Evolutionary conservation across 2,329 filamentous ascomycete genomes (phyloP).

Genomic region (Phyllosticta ampelicida): DNA sequence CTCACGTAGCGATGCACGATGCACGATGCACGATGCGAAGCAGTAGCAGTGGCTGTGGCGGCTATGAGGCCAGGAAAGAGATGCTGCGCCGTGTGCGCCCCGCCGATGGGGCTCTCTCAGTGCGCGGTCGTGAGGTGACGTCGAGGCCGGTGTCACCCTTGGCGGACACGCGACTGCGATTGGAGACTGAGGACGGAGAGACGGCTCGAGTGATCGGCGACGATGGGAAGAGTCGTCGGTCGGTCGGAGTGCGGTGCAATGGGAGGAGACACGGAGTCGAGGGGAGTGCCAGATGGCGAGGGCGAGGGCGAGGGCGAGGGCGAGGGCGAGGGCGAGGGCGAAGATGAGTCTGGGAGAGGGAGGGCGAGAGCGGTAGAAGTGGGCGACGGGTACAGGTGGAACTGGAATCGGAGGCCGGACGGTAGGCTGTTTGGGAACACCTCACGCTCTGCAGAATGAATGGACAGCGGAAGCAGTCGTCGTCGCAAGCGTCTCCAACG

Average conservation of each 20-base stretch:
- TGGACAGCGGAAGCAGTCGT: neutral
- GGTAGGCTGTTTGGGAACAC: neutral
- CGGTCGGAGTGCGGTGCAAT: neutral
- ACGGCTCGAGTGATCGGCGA: neutral
- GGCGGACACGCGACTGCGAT: conserved; percentile 4
- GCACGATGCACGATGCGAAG: neutral
- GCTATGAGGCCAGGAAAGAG: neutral
- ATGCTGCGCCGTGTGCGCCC: conserved; percentile 6
- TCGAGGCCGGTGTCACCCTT: conserved; percentile 3
- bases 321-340: neutral
- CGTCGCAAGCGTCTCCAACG: neutral
- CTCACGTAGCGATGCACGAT: neutral
- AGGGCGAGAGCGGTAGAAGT: neutral
- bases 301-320: neutral
- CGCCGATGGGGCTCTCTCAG: conserved; percentile 9
- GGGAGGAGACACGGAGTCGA: neutral
- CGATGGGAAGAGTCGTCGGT: neutral
- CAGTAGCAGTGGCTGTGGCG: neutral
- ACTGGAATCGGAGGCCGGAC: neutral
- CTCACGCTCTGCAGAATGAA: neutral
- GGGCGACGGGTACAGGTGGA: neutral
- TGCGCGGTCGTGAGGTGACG: conserved; percentile 7
- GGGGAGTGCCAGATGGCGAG: neutral
- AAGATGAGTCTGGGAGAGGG: neutral
- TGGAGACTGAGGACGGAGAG: conserved; percentile 2